Evolutionary conservation across 1,139 yeast genomes (phyloP), one percentile per base, ranked within the genome.

Genomic region (Kurtzmaniella natalensis): DNA sequence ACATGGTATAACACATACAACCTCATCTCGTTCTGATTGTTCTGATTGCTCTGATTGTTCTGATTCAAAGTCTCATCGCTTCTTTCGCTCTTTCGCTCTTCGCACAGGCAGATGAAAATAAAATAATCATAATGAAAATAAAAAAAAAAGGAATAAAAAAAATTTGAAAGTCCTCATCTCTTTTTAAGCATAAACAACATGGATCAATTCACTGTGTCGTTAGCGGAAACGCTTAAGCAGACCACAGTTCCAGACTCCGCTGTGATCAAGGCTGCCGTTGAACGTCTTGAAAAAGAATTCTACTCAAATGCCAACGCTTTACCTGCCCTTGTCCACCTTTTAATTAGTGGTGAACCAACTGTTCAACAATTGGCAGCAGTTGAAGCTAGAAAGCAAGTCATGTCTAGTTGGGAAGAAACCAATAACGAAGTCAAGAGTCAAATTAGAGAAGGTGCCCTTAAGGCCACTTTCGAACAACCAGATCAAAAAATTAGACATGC

Each of bases 281-380:
- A 72, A 37, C 73, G 77, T 46, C 75, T 92, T 53, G 78, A 81
- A 53, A 72, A 77, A 44, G 88, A 84, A 34, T 84, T 81, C 54
- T 92, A 84, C 64, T 67, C 76, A 37, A 77, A 80, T 48, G 76
- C 85, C 11, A 65, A 73, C 48, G 77, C 94, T 14, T 72, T 92
- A 39, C 94, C 96, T 19, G 81, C 95, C 7, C 70, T 89, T 55
- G 67, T 92, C 47, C 94, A 85, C 52, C 76, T 92, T 44, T 72
- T 87, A 53, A 70, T 71, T 46, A 76, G 79, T 44, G 64, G 68
- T 27, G 78, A 76, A 45, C 77, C 71, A 40, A 78, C 79, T 48
- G 58, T 84, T 46, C 76, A 74, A 55, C 96, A 88, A 61, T 71
- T 92, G 45, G 95, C 97, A 13, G 95, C 96, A 42, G 96, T 92